These are phyloP conservation scores for Fusarium circinatum DNA, from an alignment of 2,329 filamentous ascomycete species.

Conservation along the genomic window DNA sequence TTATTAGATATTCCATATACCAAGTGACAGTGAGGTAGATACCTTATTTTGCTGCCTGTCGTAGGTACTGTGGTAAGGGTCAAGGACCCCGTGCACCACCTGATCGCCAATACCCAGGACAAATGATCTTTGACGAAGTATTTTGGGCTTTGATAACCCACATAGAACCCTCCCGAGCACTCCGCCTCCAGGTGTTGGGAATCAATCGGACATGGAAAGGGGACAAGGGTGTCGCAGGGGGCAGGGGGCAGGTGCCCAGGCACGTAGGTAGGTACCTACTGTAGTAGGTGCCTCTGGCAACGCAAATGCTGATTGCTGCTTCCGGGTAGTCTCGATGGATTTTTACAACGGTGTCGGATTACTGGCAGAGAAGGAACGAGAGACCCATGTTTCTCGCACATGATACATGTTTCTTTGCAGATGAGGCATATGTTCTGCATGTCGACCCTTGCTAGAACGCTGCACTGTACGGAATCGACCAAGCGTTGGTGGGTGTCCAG, in stretches of 20 bases:
- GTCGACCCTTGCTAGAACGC: not conserved
- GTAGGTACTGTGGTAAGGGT: not conserved
- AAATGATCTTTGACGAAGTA: slow-evolving; percentile 9
- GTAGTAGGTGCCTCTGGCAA: not conserved
- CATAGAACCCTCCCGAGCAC: not conserved
- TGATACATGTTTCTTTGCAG: slow-evolving; percentile 7
- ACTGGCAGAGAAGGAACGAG: not conserved
- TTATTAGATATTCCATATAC: not conserved
- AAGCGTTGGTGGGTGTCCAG: slow-evolving; percentile 1
- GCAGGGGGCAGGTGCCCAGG: not conserved
- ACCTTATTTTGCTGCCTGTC: not conserved
- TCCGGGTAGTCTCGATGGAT: slow-evolving; percentile 9
- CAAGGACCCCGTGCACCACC: slow-evolving; percentile 25
- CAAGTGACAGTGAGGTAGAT: not conserved
- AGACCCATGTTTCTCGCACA: slow-evolving; percentile 1
- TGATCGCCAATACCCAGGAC: slow-evolving; percentile 22
- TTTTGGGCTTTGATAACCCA: slow-evolving; percentile 10
- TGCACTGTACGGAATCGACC: slow-evolving; percentile 16
- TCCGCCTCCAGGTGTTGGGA: slow-evolving; percentile 12
- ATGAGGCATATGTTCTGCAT: not conserved
- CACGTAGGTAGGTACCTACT: not conserved
- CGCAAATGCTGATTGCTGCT: slow-evolving; percentile 2
- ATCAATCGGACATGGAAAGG: slow-evolving; percentile 4
- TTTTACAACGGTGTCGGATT: not conserved
- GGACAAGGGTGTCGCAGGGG: not conserved